Conservation (phyloP, 1,284 basidiomycete genomes). For the Boletus smithii region DNA sequence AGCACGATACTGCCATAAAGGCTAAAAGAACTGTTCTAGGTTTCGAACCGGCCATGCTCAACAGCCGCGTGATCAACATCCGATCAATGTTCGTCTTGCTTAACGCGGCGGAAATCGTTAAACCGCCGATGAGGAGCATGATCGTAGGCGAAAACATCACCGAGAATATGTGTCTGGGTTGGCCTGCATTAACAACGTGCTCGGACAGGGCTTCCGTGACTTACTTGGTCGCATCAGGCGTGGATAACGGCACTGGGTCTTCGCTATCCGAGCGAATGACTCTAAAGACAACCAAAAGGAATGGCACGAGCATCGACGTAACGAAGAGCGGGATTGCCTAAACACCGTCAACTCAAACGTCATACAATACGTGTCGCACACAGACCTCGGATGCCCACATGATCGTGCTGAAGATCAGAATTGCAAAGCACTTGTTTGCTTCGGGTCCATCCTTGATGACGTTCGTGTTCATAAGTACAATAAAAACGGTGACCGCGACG, state of each 20-base stretch:
- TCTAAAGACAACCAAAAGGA: constrained; percentile 83
- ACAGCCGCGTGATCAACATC: constrained; percentile 87
- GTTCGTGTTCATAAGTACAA: constrained; percentile 57
- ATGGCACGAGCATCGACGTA: constrained; percentile 87
- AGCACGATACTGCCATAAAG: constrained; percentile 96
- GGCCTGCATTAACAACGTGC: neutral
- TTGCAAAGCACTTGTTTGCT: constrained; percentile 89
- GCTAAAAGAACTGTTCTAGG: constrained; percentile 87
- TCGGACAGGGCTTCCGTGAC: constrained; percentile 24
- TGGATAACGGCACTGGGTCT: constrained; percentile 52
- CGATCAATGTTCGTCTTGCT: constrained; percentile 98
- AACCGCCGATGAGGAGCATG: constrained; percentile 96
- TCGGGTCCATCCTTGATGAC: constrained; percentile 61
- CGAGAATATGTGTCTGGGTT: constrained; percentile 65
- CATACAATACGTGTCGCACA: neutral
- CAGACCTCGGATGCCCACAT: constrained; percentile 95
- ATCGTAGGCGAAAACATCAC: constrained; percentile 90
- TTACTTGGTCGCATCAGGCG: constrained; percentile 80
- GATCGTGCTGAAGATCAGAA: constrained; percentile 89
- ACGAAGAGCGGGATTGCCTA: constrained; percentile 96
- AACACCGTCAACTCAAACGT: constrained; percentile 10
- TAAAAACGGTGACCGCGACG: constrained; percentile 57
- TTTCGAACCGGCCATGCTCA: constrained; percentile 85
- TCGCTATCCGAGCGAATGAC: constrained; percentile 66
- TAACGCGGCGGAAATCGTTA: constrained; percentile 95